Base-by-base conservation (phyloP, 73 alveolate species). In the Blepharisma japonicum region DNA sequence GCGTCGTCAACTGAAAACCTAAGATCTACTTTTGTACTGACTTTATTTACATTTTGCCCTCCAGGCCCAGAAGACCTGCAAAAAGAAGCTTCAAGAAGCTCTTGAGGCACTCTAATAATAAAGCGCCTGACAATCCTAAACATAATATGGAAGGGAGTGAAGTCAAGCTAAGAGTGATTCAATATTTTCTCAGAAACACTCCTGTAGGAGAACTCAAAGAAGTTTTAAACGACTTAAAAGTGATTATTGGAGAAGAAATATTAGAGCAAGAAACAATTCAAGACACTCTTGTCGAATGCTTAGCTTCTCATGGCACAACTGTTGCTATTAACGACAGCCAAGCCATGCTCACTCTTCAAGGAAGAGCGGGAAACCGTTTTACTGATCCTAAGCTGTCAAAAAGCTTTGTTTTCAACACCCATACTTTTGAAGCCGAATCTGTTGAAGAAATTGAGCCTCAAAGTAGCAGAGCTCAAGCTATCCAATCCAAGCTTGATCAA, bases 51-150 rank as follows among this genome's bases (percentile, higher is more conserved):
- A 72, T 83, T 80, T 9, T 85, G 67, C 8, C 92, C 92, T 54
- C 92, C 92, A 7, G 92, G 89, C 39, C 92, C 92, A 46, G 88
- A 81, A 38, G 86, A 70, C 55, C 78, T 85, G 32, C 81, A 67
- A 76, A 81, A 85, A 6, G 18, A 70, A 42, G 70, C 67, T 56
- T 68, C 77, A 81, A 85, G 82, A 7, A 81, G 71, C 45, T 80
- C 85, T 47, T 72, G 70, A 14, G 89, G 85, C 18, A 85, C 45
- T 39, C n/a, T 70, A 32, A 32, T 32, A 0, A 32, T 32, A 32
- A 32, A 32, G 42, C 42, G 42, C 42, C 42, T 32, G 42, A 32
- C 3, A 32, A 32, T 32, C 42, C 42, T 32, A 32, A 32, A 32
- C 42, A 32, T 32, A 32, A 32, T 32, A 61, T 61, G 74, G 74